Base-by-base conservation (phyloP, 176 grass and related monocot species). In the Phyllostachys edulis region DNA sequence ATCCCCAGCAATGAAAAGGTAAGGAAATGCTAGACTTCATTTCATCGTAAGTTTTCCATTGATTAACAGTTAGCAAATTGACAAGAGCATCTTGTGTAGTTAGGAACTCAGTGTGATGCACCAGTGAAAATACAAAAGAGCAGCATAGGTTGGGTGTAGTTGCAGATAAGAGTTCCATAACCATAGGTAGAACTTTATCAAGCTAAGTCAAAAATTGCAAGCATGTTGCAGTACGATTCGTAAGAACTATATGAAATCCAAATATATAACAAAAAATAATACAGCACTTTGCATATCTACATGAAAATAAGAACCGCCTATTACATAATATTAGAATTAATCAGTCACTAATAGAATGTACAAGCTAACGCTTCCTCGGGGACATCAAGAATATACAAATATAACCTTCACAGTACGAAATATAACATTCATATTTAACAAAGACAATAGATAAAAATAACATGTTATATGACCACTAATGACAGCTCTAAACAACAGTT, bases 361-460 rank as follows among this genome's bases (percentile, higher is more conserved):
- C 23, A 60, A 82, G 51, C 26, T 60, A 59, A 49, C 18, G 3
- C 26, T 49, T 14, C 69, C 37, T 82, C 2, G 12, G 29, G 61
- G 17, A 23, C 32, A 72, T 16, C 4, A 49, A 73, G 41, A 73
- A 62, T 36, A 26, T 45, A 73, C 41, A 8, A 71, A 82, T 73
- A 27, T 8, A 72, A 49, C 14, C 52, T 82, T 71, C 80, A 71
- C 38, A 60, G n/a, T n/a, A n/a, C n/a, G n/a, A n/a, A n/a, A n/a
- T n/a, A n/a, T n/a, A n/a, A n/a, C n/a, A n/a, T n/a, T n/a, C n/a
- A n/a, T n/a, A n/a, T n/a, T n/a, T n/a, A n/a, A n/a, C n/a, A n/a
- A n/a, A n/a, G n/a, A n/a, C n/a, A n/a, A n/a, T n/a, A n/a, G n/a
- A n/a, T n/a, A n/a, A n/a, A 37, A 37, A n/a, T n/a, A n/a, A n/a